Evolutionary conservation across 2,329 filamentous ascomycete genomes (phyloP), one percentile per base, ranked within the genome.

Genomic region (Tolypocladium guangdongense): DNA sequence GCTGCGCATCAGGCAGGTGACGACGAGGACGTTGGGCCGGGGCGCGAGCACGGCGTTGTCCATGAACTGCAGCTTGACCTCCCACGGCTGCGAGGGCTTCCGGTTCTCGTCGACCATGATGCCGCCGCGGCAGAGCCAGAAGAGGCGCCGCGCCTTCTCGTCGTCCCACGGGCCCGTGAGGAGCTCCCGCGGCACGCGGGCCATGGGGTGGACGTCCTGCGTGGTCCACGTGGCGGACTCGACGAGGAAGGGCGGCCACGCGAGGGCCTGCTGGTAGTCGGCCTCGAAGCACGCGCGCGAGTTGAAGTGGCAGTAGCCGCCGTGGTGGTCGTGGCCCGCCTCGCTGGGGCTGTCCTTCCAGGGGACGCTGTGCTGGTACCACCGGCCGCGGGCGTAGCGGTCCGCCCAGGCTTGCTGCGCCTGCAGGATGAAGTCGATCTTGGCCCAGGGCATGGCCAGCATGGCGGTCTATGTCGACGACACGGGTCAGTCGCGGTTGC

Each of bases 391-490:
- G 8, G 68, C 70, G 53, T 72, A 63, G 46, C 61, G 68, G 27
- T 71, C 68, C 46, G 70, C 69, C 74, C 76, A 80, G 3, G 67
- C 63, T 50, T 78, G 70, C 60, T 76, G 72, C 12, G 76, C 76
- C 46, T 73, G 67, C 3, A 78, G 67, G 11, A 80, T 69, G 32
- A 77, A 63, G 36, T 71, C 62, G n/a, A 74, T 63, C n/a, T 64
- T 68, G 7, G 69, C 63, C 75, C 76, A 79, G 0, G 68, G 68
- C 36, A 70, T 69, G 22, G 64, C 64, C 32, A 81, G 62, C 16
- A 80, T 57, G 4, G 65, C 66, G 24, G 71, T 71, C 76, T 78
- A 52, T 12, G 33, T 20, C 10, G 10, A 12, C 11, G 18, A 6
- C 27, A 10, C n/a, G n/a, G n/a, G 38, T 60, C 52, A 61, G 56